Percentiles rank a stretch among this genome's conserved stretches.
Conservation (phyloP, 2,329 filamentous ascomycete species). For the Cordyceps cateniannulata region DNA sequence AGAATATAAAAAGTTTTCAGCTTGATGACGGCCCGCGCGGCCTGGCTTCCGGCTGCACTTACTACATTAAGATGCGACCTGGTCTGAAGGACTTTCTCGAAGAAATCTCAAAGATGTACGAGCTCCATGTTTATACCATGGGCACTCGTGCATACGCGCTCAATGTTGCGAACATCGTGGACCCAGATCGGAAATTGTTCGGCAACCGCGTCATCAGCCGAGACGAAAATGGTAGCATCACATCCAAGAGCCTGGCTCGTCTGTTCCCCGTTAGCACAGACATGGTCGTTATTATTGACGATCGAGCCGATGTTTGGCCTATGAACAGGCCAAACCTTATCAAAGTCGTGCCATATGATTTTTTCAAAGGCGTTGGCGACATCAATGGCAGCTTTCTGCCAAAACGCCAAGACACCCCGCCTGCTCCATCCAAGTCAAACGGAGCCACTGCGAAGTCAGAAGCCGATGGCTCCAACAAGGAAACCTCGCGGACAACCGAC, state of each 20-base stretch:
- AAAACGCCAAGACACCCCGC: slow-evolving; percentile 56
- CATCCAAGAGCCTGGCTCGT: slow-evolving; percentile 80
- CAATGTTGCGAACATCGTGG: slow-evolving; percentile 86
- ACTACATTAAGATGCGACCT: slow-evolving; percentile 96
- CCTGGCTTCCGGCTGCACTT: slow-evolving; percentile 69
- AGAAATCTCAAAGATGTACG: slow-evolving; percentile 72
- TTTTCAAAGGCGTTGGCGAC: slow-evolving; percentile 96
- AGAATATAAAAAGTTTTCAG: slow-evolving; percentile 83
- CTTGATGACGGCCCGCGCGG: slow-evolving; percentile 78
- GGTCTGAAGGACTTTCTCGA: slow-evolving; percentile 76
- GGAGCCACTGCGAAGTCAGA: slow-evolving; percentile 8
- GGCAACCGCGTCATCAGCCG: slow-evolving; percentile 92
- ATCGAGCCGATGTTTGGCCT: slow-evolving; percentile 91
- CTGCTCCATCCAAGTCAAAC: slow-evolving; percentile 22
- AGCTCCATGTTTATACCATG: slow-evolving; percentile 99
- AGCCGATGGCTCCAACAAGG: slow-evolving; percentile 17
- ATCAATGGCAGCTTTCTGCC: slow-evolving; percentile 98
- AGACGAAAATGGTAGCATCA: slow-evolving; percentile 92
- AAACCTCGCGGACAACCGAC: slow-evolving; percentile 56
- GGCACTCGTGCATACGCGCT: slow-evolving; percentile 93
- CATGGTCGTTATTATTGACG: slow-evolving; percentile 99
- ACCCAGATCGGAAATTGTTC: slow-evolving; percentile 83
- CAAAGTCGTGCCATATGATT: slow-evolving; percentile 92
- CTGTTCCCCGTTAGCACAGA: slow-evolving; percentile 95
- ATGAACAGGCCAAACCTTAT: slow-evolving; percentile 87